Evolutionary conservation across 2,329 filamentous ascomycete genomes (phyloP).

Genomic region (Talaromyces verruculosus): DNA sequence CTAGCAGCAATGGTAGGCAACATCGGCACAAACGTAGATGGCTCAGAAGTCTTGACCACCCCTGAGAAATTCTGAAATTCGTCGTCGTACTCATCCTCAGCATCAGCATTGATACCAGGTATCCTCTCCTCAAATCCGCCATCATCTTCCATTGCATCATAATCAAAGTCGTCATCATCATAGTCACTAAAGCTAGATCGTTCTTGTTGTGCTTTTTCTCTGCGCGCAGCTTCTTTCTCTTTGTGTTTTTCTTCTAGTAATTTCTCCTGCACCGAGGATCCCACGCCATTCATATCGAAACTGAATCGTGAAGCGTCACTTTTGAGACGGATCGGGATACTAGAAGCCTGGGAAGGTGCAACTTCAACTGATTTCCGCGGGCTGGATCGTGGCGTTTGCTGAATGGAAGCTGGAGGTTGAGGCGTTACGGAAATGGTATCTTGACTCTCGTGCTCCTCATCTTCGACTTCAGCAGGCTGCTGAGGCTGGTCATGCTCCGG

Average conservation of each 20-base stretch:
- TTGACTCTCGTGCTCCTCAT: not conserved
- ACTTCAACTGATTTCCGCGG: conserved; percentile 35
- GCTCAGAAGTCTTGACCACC: conserved; percentile 30
- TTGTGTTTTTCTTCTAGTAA: conserved; percentile 64
- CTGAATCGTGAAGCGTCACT: conserved; percentile 65
- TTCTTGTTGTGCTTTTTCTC: conserved; percentile 32
- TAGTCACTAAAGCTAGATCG: conserved; percentile 40
- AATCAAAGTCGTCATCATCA: conserved; percentile 46
- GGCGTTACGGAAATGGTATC: conserved; percentile 3
- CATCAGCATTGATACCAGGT: conserved; percentile 50
- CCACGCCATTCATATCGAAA: conserved; percentile 61
- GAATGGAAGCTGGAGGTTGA: conserved; percentile 10
- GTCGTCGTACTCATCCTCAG: conserved; percentile 37
- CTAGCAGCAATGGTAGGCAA: conserved; percentile 40
- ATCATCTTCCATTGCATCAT: conserved; percentile 47
- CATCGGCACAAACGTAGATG: conserved; percentile 37
- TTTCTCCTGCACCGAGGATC: conserved; percentile 60
- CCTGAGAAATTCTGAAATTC: conserved; percentile 33
- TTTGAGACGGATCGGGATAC: conserved; percentile 49
- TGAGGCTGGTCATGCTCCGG: conserved; percentile 28
- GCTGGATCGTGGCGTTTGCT: conserved; percentile 19
- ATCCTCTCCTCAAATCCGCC: conserved; percentile 49
- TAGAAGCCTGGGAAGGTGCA: conserved; percentile 29
- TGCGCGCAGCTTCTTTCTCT: conserved; percentile 51
- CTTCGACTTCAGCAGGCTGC: conserved; percentile 10